A percentile compares a stretch with the other conserved stretches of the same genome.
Conservation (phyloP, 2,329 filamentous ascomycete genomes). For the Zarea fungicola region DNA sequence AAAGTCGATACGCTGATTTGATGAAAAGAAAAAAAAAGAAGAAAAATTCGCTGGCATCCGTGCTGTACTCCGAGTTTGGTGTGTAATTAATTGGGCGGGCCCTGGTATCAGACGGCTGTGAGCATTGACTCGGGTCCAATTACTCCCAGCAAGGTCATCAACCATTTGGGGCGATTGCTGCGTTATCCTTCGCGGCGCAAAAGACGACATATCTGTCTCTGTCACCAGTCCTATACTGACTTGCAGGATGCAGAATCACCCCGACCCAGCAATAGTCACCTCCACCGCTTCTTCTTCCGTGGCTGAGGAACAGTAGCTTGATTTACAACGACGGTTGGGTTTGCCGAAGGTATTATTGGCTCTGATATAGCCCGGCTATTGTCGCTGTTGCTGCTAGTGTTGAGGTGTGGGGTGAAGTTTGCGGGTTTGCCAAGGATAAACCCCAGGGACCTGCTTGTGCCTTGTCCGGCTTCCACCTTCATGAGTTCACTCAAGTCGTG, state of each 20-base stretch:
- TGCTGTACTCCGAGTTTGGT: constrained; percentile 1
- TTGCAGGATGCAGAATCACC: constrained; percentile 5
- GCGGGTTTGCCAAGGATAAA: constrained; percentile 16
- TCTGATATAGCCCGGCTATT: constrained; percentile 10
- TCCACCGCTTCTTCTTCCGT: constrained; percentile 12
- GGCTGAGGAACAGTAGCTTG: constrained; percentile 12
- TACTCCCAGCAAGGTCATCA: not conserved
- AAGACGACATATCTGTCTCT: not conserved
- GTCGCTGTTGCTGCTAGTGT: constrained; percentile 14
- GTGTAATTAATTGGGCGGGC: not conserved
- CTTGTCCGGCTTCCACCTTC: constrained; percentile 17
- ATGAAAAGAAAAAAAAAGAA: not conserved
- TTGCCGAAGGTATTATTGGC: constrained; percentile 6
- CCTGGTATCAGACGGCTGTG: not conserved
- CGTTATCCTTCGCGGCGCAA: not conserved
- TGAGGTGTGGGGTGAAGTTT: constrained; percentile 6
- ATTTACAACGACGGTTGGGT: constrained; percentile 10
- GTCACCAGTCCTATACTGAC: not conserved
- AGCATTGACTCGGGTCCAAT: not conserved
- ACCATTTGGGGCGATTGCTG: not conserved
- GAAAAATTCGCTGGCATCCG: not conserved
- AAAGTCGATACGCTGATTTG: not conserved
- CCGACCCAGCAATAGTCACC: constrained; percentile 9
- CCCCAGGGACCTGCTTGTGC: constrained; percentile 18
- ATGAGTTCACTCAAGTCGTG: constrained; percentile 24